Evolutionary conservation across 352 stramenopile species (phyloP).

Genomic region (Phytophthora pisi): DNA sequence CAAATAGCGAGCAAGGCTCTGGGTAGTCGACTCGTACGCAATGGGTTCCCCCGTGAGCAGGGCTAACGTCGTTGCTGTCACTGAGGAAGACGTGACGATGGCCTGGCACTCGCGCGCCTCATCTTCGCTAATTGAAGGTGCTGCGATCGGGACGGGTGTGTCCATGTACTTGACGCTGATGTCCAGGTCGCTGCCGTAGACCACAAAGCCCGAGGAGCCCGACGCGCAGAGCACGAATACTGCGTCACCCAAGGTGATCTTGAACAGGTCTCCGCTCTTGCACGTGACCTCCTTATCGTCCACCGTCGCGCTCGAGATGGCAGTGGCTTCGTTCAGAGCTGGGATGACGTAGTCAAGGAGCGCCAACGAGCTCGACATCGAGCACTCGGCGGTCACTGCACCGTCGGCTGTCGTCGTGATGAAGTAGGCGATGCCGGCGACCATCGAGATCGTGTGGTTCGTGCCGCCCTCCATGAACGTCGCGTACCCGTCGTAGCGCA

Average conservation of each 20-base stretch:
- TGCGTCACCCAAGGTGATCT: slow-evolving; percentile 32
- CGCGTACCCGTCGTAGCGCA: slow-evolving; percentile 38
- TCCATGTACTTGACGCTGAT: slow-evolving; percentile 25
- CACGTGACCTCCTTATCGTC: slow-evolving; percentile 29
- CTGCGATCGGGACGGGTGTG: slow-evolving; percentile 20
- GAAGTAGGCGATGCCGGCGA: slow-evolving; percentile 41
- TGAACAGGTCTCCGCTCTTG: slow-evolving; percentile 32
- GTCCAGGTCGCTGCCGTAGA: slow-evolving; percentile 33
- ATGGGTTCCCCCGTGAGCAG: slow-evolving; percentile 21
- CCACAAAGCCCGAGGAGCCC: slow-evolving; percentile 14
- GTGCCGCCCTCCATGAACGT: slow-evolving; percentile 26
- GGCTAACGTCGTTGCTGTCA: slow-evolving; percentile 25
- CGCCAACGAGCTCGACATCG: slow-evolving; percentile 24
- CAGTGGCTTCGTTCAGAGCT: slow-evolving; percentile 24
- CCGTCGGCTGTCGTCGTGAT: slow-evolving; percentile 21
- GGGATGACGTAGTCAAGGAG: slow-evolving; percentile 31
- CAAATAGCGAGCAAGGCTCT: slow-evolving; percentile 13
- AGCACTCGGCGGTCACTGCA: slow-evolving; percentile 20
- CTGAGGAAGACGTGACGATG: slow-evolving; percentile 13
- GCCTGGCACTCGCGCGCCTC: slow-evolving; percentile 16
- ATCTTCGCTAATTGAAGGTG: slow-evolving; percentile 16
- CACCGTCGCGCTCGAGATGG: slow-evolving; percentile 19
- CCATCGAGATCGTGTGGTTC: slow-evolving; percentile 33
- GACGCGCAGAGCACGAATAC: slow-evolving; percentile 35
- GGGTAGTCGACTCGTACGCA: slow-evolving; percentile 3